Evolutionary conservation across 140 eudicot species (phyloP).

Genomic region (Oenanthe javanica): DNA sequence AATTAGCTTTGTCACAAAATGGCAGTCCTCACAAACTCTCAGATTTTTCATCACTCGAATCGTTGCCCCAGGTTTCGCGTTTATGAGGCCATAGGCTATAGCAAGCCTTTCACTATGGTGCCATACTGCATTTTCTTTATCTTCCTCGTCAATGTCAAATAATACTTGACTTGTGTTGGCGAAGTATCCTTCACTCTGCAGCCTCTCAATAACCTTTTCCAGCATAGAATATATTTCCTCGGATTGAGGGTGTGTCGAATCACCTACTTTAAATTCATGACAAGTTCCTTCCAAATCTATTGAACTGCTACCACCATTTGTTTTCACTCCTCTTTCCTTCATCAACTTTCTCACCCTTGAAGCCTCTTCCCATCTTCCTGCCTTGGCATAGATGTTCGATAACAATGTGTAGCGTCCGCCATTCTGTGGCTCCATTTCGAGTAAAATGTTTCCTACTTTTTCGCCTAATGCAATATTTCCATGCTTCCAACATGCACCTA

Average conservation of each 20-base stretch:
- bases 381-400: conserved; percentile 56
- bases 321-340: conserved; percentile 43
- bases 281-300: conserved; percentile 31
- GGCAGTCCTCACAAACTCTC: conserved; percentile 48
- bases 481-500: conserved; percentile 49
- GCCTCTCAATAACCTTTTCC: conserved; percentile 24
- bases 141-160: conserved; percentile 41
- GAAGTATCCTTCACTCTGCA: conserved; percentile 27
- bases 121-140: conserved; percentile 34
- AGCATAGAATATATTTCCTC: conserved; percentile 28
- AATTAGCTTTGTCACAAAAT: conserved; percentile 33
- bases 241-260: conserved; percentile 35
- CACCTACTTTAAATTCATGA: conserved; percentile 49
- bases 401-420: conserved; percentile 39
- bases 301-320: conserved; percentile 34
- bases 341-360: conserved; percentile 29
- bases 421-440: conserved; percentile 40
- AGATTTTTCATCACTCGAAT: conserved; percentile 40
- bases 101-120: conserved; percentile 50
- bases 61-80: conserved; percentile 27
- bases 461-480: conserved; percentile 34
- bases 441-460: conserved; percentile 34
- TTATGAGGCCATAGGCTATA: conserved; percentile 38
- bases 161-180: conserved; percentile 35
- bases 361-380: conserved; percentile 45